Percentiles rank a stretch among this genome's conserved stretches.
Evolutionary conservation across 73 alveolate genomes (phyloP).

Genomic region (Stentor roeselii): DNA sequence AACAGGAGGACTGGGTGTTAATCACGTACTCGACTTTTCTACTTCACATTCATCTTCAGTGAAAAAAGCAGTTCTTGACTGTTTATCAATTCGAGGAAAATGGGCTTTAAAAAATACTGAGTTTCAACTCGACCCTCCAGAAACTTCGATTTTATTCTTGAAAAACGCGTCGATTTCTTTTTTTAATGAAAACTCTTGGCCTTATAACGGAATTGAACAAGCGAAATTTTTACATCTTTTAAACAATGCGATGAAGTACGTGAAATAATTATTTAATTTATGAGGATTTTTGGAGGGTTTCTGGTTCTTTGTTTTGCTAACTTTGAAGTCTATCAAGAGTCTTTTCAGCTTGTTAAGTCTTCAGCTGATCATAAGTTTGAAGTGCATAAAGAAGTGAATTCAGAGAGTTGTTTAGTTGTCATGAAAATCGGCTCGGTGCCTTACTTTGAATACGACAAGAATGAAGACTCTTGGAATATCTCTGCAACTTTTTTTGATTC

Average conservation of each 20-base stretch:
- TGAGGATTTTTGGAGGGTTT: too few relatives aligned
- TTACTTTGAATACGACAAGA: background rate
- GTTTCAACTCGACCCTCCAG: constrained; percentile 12
- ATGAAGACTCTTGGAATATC: background rate
- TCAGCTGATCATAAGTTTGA: background rate
- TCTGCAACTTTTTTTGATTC: background rate
- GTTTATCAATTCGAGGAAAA: background rate
- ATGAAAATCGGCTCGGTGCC: background rate
- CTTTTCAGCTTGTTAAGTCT: too few relatives aligned
- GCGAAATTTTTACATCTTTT: background rate
- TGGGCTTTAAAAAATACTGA: background rate
- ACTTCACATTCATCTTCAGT: background rate
- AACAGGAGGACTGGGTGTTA: constrained; percentile 16
- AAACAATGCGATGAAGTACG: too few relatives aligned
- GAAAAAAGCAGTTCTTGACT: background rate
- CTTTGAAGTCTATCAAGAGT: too few relatives aligned
- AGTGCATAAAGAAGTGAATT: background rate
- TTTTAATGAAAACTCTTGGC: background rate
- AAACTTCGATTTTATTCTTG: background rate
- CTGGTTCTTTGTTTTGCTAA: too few relatives aligned
- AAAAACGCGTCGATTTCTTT: background rate
- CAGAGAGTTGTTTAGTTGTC: background rate
- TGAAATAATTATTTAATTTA: too few relatives aligned
- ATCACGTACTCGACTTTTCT: background rate
- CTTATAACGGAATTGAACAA: background rate